A percentile compares a stretch with the other conserved stretches of the same genome.
phyloP scores from a whole-genome alignment of 331 rosid species.

The Malus hybrid region DNA sequence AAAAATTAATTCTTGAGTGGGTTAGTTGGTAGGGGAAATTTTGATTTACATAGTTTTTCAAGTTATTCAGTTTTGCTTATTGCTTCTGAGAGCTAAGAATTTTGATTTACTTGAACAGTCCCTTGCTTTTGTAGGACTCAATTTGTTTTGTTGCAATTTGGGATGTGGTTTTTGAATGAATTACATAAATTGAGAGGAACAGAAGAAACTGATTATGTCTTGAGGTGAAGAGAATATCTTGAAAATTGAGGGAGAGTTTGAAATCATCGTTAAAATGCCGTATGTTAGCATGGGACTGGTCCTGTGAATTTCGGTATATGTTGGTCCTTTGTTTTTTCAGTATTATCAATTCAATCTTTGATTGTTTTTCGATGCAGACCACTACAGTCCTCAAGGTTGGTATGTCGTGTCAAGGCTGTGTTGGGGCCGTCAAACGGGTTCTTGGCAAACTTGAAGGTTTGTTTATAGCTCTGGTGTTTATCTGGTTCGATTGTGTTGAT shows the following conservation, averaged over 20 bases:
- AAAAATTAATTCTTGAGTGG: too few species aligned
- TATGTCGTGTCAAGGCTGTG: slow-evolving; percentile 92
- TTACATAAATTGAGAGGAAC: neutral
- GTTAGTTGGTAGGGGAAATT: too few species aligned
- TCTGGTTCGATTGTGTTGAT: neutral
- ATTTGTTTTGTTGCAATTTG: neutral
- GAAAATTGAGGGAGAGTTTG: neutral
- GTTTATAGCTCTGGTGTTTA: neutral
- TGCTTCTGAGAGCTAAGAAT: neutral
- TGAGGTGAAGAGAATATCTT: neutral
- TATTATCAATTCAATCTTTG: neutral
- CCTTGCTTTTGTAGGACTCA: neutral
- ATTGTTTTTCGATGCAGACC: slow-evolving; percentile 40
- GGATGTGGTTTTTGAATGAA: neutral
- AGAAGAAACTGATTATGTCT: neutral
- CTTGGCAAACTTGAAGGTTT: slow-evolving; percentile 87
- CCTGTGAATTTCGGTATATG: neutral
- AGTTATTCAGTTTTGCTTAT: too few species aligned
- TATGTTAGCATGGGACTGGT: neutral
- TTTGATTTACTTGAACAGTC: neutral
- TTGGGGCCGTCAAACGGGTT: slow-evolving; percentile 86
- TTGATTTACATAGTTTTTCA: neutral
- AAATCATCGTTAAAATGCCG: neutral
- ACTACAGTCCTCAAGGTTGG: slow-evolving; percentile 84
- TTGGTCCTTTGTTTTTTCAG: neutral